Conservation (phyloP, 331 rosid genomes). For the Dryas integrifolia region DNA sequence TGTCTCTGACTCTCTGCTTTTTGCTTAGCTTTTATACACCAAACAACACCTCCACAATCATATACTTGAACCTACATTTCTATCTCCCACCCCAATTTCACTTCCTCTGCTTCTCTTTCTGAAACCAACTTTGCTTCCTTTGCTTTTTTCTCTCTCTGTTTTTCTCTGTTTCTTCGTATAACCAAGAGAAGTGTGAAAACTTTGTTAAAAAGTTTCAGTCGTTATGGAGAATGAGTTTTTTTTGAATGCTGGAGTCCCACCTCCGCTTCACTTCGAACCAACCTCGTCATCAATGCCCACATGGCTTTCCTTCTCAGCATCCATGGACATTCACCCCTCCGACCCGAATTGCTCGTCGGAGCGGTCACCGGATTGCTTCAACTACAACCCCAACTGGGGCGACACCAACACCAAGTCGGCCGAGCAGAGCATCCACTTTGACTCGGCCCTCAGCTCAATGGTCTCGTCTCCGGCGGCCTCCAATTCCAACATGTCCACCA, state of each 20-base stretch:
- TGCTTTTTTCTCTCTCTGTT: neutral
- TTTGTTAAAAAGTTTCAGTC: neutral
- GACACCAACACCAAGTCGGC: constrained; percentile 42
- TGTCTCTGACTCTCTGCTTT: constrained; percentile 25
- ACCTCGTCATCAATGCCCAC: constrained; percentile 37
- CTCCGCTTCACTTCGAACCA: constrained; percentile 42
- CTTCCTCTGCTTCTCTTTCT: constrained; percentile 26
- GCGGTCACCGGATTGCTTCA: constrained; percentile 47
- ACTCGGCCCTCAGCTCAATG: constrained; percentile 71
- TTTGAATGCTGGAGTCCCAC: constrained; percentile 39
- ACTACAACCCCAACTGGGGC: constrained; percentile 44
- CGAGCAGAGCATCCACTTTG: constrained; percentile 49
- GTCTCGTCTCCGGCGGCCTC: constrained; percentile 69
- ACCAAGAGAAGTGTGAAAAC: neutral
- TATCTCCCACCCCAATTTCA: constrained; percentile 24
- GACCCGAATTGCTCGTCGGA: constrained; percentile 39
- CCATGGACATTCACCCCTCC: constrained; percentile 48
- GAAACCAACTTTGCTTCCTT: constrained; percentile 16
- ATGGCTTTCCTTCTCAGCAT: constrained; percentile 50
- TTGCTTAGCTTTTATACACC: constrained; percentile 36
- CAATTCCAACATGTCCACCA: constrained; percentile 49
- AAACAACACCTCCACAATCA: constrained; percentile 26
- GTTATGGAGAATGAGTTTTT: constrained; percentile 64
- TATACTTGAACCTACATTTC: constrained; percentile 27
- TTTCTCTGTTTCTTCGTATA: neutral